These are phyloP conservation scores for Hypoxylon sp. DNA, from an alignment of 2,329 filamentous ascomycete species.

Conservation along the genomic window DNA sequence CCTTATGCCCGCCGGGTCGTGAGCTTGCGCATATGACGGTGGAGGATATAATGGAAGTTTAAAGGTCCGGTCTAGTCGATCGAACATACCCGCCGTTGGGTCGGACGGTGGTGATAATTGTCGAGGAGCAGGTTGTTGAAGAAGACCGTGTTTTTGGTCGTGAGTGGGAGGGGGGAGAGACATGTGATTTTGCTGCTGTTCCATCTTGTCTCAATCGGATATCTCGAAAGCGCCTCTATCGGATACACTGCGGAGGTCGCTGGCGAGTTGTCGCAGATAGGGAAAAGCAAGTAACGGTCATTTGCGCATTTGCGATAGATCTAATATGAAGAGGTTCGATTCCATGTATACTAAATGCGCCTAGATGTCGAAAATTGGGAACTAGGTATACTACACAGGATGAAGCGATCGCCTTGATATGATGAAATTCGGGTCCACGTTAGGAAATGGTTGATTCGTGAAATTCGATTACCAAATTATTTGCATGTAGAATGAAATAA, in stretches of 20 bases:
- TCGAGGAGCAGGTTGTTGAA: constrained; percentile 33
- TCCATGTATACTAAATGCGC: constrained; percentile 24
- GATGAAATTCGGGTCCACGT: constrained; percentile 6
- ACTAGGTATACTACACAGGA: constrained; percentile 22
- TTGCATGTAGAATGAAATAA: constrained; percentile 18
- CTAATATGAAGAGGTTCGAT: constrained; percentile 4
- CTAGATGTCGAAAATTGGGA: constrained; percentile 9
- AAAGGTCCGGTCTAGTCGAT: constrained; percentile 44
- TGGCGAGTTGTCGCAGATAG: constrained; percentile 24
- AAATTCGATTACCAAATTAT: constrained; percentile 29
- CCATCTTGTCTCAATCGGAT: constrained; percentile 38
- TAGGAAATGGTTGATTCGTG: constrained; percentile 17
- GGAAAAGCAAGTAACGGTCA: constrained; percentile 15
- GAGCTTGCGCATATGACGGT: constrained; percentile 49
- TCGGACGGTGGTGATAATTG: constrained; percentile 38
- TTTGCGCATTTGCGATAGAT: constrained; percentile 30
- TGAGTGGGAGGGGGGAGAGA: constrained; percentile 47
- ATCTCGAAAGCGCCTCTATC: constrained; percentile 31
- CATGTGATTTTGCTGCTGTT: constrained; percentile 60
- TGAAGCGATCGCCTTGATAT: constrained; percentile 14
- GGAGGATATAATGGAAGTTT: constrained; percentile 50
- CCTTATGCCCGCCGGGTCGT: constrained; percentile 45
- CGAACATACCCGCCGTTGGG: constrained; percentile 33
- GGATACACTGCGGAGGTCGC: constrained; percentile 21
- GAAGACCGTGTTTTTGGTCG: constrained; percentile 40